phyloP scores from a whole-genome alignment of 169 alveolate genomes.

The Cryptosporidium andersoni region DNA sequence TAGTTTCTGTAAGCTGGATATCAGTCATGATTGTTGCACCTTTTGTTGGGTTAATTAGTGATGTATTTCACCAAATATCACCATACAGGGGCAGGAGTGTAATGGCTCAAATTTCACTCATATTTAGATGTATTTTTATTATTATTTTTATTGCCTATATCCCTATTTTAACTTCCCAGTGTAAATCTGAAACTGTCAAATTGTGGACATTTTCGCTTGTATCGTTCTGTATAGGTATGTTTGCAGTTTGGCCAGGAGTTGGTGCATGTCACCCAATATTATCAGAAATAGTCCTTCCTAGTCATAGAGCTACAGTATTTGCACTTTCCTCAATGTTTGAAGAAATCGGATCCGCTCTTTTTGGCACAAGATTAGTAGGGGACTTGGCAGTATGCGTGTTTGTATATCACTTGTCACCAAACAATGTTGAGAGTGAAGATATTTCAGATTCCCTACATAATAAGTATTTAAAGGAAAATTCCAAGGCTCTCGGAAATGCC shows the following conservation, averaged over 20 bases:
- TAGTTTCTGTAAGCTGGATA: slow-evolving; percentile 64
- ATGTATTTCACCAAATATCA: slow-evolving; percentile 25
- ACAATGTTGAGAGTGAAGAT: too few species aligned
- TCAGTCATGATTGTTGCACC: slow-evolving; percentile 58
- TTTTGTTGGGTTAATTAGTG: slow-evolving; percentile 54
- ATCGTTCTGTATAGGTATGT: slow-evolving; percentile 38
- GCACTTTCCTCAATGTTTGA: slow-evolving; percentile 57
- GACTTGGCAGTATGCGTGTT: slow-evolving; percentile 42
- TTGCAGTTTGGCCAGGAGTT: slow-evolving; percentile 70
- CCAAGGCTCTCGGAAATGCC: slow-evolving; percentile 52
- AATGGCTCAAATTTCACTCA: slow-evolving; percentile 57
- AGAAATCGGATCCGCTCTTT: slow-evolving; percentile 58
- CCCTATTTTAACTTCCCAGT: slow-evolving; percentile 18
- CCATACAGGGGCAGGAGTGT: slow-evolving; percentile 55
- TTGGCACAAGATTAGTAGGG: slow-evolving; percentile 63
- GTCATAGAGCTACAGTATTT: slow-evolving; percentile 65
- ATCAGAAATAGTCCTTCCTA: slow-evolving; percentile 57
- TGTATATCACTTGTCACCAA: neutral
- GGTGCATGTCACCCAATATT: slow-evolving; percentile 63
- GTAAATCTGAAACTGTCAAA: slow-evolving; percentile 2
- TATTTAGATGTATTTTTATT: slow-evolving; percentile 33
- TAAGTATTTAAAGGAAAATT: neutral
- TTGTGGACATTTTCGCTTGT: slow-evolving; percentile 3
- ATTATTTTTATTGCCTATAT: slow-evolving; percentile 10
- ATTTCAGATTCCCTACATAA: neutral